Evolutionary conservation across 345 rosid species (phyloP).

Genomic region (Mangifera indica): DNA sequence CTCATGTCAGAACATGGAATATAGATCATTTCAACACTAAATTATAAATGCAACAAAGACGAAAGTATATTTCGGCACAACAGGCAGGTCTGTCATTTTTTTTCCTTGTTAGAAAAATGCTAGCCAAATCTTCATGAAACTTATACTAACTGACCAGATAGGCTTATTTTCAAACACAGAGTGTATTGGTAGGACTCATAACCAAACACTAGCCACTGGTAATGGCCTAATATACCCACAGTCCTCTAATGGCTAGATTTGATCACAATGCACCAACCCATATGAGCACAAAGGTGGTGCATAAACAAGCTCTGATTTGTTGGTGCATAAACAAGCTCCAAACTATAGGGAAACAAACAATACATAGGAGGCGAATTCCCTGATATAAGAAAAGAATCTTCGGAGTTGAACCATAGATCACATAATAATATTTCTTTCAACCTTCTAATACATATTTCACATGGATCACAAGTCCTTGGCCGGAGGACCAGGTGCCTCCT

Average conservation of each 20-base stretch:
- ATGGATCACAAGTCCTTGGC: neutral
- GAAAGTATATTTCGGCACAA: neutral
- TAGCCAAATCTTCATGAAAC: neutral
- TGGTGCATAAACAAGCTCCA: neutral
- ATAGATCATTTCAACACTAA: slow-evolving; percentile 19
- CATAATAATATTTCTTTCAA: neutral
- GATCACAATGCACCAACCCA: neutral
- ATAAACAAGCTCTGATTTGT: neutral
- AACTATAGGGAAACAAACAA: neutral
- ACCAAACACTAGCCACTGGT: neutral
- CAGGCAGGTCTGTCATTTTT: neutral
- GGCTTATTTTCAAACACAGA: slow-evolving; percentile 10
- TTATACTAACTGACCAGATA: neutral
- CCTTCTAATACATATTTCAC: neutral
- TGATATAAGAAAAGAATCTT: neutral
- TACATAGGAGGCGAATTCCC: neutral
- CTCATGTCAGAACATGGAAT: slow-evolving; percentile 5
- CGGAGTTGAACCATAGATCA: neutral
- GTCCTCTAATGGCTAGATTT: neutral
- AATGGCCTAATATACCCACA: neutral
- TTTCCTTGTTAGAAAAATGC: neutral
- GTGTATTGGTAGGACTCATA: neutral
- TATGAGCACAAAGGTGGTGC: neutral
- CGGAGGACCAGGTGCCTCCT: slow-evolving; percentile 16
- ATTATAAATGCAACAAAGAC: neutral